phyloP scores from a whole-genome alignment of 352 stramenopile genomes.

The Globisporangium cederbergense region DNA sequence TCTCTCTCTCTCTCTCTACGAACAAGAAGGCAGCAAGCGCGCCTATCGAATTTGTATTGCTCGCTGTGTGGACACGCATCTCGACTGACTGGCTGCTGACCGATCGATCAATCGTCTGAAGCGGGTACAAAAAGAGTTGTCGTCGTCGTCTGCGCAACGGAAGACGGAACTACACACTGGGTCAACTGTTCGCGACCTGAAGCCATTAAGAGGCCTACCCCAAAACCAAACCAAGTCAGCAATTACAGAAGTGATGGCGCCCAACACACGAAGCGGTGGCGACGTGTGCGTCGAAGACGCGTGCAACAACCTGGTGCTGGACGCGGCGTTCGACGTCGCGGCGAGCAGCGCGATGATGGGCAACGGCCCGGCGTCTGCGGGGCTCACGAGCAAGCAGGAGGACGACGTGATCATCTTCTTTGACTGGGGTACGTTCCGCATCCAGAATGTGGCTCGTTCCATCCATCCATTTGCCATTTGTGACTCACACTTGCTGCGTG shows the following conservation, averaged over 20 bases:
- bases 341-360: constrained; percentile 24
- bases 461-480: not conserved
- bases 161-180: not conserved
- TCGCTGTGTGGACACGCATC: not conserved
- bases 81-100: not conserved
- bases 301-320: constrained; percentile 45
- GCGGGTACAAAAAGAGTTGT: constrained; percentile 8
- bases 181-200: constrained; percentile 8
- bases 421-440: constrained; percentile 67
- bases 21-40: not conserved
- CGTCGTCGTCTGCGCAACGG: not conserved
- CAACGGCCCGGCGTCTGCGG: constrained; percentile 19
- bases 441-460: not conserved
- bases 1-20: not conserved
- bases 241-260: constrained; percentile 34
- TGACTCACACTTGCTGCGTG: constrained; percentile 6
- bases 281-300: constrained; percentile 66
- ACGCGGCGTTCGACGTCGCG: constrained; percentile 46
- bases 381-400: constrained; percentile 28
- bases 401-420: constrained; percentile 82
- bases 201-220: constrained; percentile 1
- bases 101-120: not conserved
- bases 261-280: constrained; percentile 45
- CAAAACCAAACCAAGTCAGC: not conserved
- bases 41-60: not conserved